These are phyloP conservation scores for Stachybotrys chlorohalonatus DNA, from an alignment of 2,329 filamentous ascomycete genomes.

Conservation along the genomic window DNA sequence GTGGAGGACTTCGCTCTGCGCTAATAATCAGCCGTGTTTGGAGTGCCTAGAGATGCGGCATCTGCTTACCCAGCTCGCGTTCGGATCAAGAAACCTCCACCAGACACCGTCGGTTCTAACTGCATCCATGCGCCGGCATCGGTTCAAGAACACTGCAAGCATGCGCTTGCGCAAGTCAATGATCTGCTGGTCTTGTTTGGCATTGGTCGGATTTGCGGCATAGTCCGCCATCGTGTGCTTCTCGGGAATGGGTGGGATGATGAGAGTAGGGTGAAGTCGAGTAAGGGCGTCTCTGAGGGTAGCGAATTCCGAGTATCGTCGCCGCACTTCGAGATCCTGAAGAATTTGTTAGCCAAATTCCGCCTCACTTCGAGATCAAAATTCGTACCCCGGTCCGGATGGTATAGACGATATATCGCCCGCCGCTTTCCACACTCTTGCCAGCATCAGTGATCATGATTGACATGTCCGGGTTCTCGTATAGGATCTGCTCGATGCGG, in stretches of 20 bases:
- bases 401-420: conserved; percentile 93
- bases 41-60: neutral
- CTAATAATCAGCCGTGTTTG: conserved; percentile 8
- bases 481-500: conserved; percentile 93
- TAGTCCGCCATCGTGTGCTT: conserved; percentile 99
- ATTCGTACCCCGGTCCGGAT: conserved; percentile 78
- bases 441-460: conserved; percentile 92
- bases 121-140: conserved; percentile 86
- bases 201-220: conserved; percentile 93
- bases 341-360: conserved; percentile 1
- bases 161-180: conserved; percentile 96
- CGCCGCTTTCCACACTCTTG: conserved; percentile 87
- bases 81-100: conserved; percentile 96
- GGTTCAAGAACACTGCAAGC: conserved; percentile 89
- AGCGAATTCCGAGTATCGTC: conserved; percentile 93
- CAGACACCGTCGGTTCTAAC: conserved; percentile 89
- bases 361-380: neutral
- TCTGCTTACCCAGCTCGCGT: conserved; percentile 82
- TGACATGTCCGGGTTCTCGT: conserved; percentile 83
- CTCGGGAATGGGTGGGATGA: conserved; percentile 95
- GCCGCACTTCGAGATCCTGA: conserved; percentile 88
- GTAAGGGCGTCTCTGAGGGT: conserved; percentile 83
- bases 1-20: conserved; percentile 84
- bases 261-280: conserved; percentile 84
- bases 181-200: conserved; percentile 93